Percentiles rank a stretch among this genome's conserved stretches.
These are phyloP conservation scores for Aspergillus conjunctus DNA, from an alignment of 495 filamentous ascomycete species.

Conservation along the genomic window DNA sequence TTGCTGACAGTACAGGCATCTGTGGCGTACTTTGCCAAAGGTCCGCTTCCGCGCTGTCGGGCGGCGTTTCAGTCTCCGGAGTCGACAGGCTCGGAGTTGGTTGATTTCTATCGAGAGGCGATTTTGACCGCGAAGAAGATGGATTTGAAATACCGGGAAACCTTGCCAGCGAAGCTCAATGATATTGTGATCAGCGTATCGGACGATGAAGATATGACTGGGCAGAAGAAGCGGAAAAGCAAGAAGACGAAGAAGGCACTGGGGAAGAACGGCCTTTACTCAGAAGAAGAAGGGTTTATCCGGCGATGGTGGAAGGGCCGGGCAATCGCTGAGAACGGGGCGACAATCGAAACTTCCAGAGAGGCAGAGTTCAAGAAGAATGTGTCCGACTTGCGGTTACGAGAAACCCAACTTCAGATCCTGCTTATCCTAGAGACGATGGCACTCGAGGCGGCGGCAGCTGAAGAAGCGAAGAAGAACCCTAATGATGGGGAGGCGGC, in stretches of 20 bases:
- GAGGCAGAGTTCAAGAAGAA: constrained; percentile 59
- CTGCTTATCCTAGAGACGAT: constrained; percentile 88
- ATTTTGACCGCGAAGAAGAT: constrained; percentile 73
- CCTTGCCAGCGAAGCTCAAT: constrained; percentile 66
- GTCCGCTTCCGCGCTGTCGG: constrained; percentile 84
- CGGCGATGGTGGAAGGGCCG: constrained; percentile 75
- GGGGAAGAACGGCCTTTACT: constrained; percentile 76
- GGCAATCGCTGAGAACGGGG: constrained; percentile 39
- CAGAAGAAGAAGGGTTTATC: constrained; percentile 72
- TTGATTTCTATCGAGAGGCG: constrained; percentile 68
- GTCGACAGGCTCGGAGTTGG: constrained; percentile 51
- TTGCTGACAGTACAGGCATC: constrained; percentile 60
- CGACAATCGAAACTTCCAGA: constrained; percentile 42
- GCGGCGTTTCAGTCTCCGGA: constrained; percentile 68
- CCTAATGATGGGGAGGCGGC: constrained; percentile 27
- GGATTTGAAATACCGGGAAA: constrained; percentile 85
- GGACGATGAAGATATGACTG: constrained; percentile 54
- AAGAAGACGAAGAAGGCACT: constrained; percentile 64
- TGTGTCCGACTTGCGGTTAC: constrained; percentile 65
- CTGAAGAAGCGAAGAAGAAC: constrained; percentile 36
- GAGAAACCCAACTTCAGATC: constrained; percentile 87
- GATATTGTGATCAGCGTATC: constrained; percentile 64
- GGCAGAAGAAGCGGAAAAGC: constrained; percentile 59
- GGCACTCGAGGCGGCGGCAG: constrained; percentile 59
- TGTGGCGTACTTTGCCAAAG: constrained; percentile 96